Base-by-base conservation (phyloP, 2,329 filamentous ascomycete species). In the Ophiostoma australiae region DNA sequence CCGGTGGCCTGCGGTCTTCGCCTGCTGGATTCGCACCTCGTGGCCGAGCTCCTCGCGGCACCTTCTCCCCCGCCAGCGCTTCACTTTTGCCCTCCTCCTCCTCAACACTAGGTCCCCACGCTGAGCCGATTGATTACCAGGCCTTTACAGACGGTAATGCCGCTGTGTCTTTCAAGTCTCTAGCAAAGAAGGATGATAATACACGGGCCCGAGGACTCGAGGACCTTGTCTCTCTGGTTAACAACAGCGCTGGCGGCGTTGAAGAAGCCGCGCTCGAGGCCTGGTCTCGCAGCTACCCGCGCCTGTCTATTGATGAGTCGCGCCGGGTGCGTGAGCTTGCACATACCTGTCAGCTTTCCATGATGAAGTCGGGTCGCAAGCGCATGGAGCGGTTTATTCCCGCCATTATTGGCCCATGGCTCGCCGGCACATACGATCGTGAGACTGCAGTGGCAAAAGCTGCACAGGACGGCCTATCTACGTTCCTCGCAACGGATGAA, bases 141-240 rank as follows among this genome's bases (percentile, higher is more conserved):
- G 88, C 89, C 44, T 82, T 99, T 72, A 90, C 89, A 65, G 90
- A 97, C 76, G 86, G 93, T 8, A 91, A 95, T 77, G 84, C 94
- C 52, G 88, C 94, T 52, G 93, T 98, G 17, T 88, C 90, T n/a
- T 92, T 97, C 82, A 97, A 97, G 80, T 97, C 96, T 76, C 81
- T 97, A 3, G 85, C 90, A 69, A 99, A 98, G 82, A 97, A 95
- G 80, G 94, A 97, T 81, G 90, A 90, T 76, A 97, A 89, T 13
- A 99, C 95, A 52, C 97, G 97, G 78, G 86, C 90, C 8, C 97
- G 94, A 79, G 94, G 92, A 0, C 82, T 99, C 37, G 94, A 98
- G 76, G 94, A 98, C 69, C 81, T 99, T 27, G 84, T 92, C 67
- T 79, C 85, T 44, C 86, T 91, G 77, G 82, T 92, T 79, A 84